These are phyloP conservation scores for Periglandula ipomoeae DNA, from an alignment of 2,329 filamentous ascomycete genomes.

Conservation along the genomic window DNA sequence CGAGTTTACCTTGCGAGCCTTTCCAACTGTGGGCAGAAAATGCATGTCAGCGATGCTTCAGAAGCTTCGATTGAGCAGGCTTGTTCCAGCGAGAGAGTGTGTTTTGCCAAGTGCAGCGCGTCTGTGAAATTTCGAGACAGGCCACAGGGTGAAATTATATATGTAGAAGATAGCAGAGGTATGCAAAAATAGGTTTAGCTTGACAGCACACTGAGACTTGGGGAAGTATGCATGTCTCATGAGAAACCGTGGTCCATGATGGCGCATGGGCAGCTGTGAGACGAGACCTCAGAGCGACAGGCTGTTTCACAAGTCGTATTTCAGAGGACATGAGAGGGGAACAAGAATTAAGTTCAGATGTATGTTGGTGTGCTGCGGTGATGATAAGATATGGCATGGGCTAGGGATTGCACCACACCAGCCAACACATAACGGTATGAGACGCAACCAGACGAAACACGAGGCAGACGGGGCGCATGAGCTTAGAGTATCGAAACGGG, in stretches of 20 bases:
- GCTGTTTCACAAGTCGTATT: background rate
- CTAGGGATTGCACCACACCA: background rate
- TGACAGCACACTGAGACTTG: background rate
- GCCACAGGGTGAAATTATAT: too few relatives aligned
- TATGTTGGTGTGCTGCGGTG: background rate
- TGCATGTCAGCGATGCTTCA: slow-evolving; percentile 39
- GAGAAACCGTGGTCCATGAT: background rate
- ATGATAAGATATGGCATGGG: background rate
- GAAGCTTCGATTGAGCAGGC: background rate
- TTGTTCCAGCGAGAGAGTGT: background rate
- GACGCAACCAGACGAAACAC: background rate
- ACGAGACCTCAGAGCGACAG: background rate
- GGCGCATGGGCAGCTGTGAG: background rate
- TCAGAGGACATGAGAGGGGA: too few relatives aligned
- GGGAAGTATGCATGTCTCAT: background rate
- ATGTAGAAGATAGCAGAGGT: background rate
- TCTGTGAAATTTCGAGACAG: background rate
- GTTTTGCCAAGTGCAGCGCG: too few relatives aligned
- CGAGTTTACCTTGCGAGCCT: slow-evolving; percentile 44
- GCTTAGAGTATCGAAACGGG: too few relatives aligned
- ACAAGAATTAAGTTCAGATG: background rate
- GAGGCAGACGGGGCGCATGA: too few relatives aligned
- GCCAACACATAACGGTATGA: background rate
- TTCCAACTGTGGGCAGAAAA: slow-evolving; percentile 46
- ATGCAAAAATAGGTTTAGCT: background rate